Conservation (phyloP, 805 yeast species). For the Candida multigemmis region DNA sequence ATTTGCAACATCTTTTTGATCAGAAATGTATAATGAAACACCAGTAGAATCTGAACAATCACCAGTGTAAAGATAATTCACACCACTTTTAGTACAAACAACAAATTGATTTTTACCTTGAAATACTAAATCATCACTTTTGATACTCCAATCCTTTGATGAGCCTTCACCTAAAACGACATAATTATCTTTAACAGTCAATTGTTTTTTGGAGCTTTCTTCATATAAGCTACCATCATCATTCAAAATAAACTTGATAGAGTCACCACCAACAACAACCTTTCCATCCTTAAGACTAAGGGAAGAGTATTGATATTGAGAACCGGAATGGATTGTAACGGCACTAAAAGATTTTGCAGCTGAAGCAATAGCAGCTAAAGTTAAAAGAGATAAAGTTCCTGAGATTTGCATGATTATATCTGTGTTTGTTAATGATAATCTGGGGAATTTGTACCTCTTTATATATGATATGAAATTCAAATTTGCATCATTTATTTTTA, state of each 20-base stretch:
- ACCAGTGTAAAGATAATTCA: not conserved
- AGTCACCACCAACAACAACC: no score
- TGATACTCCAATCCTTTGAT: conserved; percentile 5
- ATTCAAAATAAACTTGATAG: conserved; percentile 6
- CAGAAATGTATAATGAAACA: not conserved
- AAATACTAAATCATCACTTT: conserved; percentile 4
- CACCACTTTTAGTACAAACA: conserved; percentile 1
- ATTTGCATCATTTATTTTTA: no score
- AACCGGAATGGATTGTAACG: conserved; percentile 15
- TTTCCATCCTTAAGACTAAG: no score
- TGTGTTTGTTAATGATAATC: no score
- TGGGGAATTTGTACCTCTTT: no score
- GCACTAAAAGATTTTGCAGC: conserved; percentile 13
- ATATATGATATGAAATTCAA: no score
- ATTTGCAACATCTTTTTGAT: not conserved
- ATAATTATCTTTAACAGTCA: not conserved
- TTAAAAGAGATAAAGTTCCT: conserved; percentile 9
- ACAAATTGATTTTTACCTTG: conserved; percentile 2
- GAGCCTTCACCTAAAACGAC: conserved; percentile 1
- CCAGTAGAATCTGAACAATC: not conserved
- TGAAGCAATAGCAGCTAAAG: conserved; percentile 13
- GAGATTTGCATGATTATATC: conserved; percentile 2
- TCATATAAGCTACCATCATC: conserved; percentile 7
- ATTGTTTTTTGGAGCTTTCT: conserved; percentile 2
- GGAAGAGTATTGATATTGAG: conserved; percentile 12